phyloP scores from a whole-genome alignment of 331 rosid species.

The Phaseolus coccineus region DNA sequence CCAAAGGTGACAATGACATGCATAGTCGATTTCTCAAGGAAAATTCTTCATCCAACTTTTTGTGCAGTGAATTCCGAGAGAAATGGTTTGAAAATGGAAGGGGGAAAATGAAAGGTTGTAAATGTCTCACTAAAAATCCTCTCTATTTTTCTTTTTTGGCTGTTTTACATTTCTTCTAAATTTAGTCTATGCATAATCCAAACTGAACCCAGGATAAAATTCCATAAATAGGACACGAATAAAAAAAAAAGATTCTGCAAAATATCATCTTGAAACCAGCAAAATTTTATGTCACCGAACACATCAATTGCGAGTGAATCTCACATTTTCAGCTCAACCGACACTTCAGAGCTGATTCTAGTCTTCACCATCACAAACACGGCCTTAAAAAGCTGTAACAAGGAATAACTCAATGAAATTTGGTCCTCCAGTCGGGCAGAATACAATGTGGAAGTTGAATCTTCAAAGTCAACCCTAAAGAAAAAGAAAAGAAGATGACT shows the following conservation, averaged over 20 bases:
- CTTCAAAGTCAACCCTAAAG: constrained; percentile 39
- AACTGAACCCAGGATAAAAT: constrained; percentile 41
- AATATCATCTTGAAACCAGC: constrained; percentile 19
- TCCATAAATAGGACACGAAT: constrained; percentile 45
- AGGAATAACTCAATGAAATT: background rate
- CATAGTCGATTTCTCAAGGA: constrained; percentile 47
- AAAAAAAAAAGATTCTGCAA: constrained; percentile 23
- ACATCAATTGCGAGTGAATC: constrained; percentile 32
- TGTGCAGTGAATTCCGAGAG: constrained; percentile 43
- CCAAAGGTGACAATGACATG: constrained; percentile 50
- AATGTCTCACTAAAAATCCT: constrained; percentile 45
- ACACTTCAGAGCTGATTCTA: constrained; percentile 2
- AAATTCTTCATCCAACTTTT: constrained; percentile 51
- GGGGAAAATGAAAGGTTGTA: constrained; percentile 43
- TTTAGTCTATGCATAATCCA: constrained; percentile 49
- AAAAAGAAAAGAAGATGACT: background rate
- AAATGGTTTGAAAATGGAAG: constrained; percentile 44
- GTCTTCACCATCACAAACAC: constrained; percentile 33
- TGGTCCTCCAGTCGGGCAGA: constrained; percentile 15
- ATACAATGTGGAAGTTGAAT: constrained; percentile 23
- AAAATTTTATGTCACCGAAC: constrained; percentile 18
- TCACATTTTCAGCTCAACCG: constrained; percentile 27
- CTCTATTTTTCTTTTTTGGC: constrained; percentile 27
- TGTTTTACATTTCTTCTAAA: constrained; percentile 46
- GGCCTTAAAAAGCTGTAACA: background rate